These are phyloP conservation scores for Oenanthe javanica DNA, from an alignment of 140 eudicot species.

Conservation along the genomic window DNA sequence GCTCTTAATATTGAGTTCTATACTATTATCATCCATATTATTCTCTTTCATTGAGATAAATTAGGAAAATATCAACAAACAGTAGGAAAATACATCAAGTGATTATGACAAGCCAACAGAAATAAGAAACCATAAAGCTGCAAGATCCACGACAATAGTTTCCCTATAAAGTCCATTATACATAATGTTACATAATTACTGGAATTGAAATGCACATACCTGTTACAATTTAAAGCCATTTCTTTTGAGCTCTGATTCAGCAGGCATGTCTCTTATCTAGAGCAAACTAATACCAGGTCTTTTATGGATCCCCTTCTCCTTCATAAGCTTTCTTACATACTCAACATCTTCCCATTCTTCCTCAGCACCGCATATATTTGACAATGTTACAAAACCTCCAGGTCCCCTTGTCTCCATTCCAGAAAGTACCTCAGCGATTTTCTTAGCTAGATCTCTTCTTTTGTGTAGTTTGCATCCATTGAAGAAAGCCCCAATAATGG, in stretches of 20 bases:
- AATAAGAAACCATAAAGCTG: background rate
- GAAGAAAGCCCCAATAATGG: slow-evolving; percentile 65
- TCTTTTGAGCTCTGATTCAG: background rate
- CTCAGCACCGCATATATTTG: slow-evolving; percentile 59
- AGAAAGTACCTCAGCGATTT: slow-evolving; percentile 23
- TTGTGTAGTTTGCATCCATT: slow-evolving; percentile 64
- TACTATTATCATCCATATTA: background rate
- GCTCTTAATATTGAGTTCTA: background rate
- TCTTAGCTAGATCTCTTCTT: slow-evolving; percentile 62
- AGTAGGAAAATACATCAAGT: background rate
- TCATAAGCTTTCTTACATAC: slow-evolving; percentile 55
- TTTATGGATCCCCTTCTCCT: slow-evolving; percentile 41
- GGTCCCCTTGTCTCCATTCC: slow-evolving; percentile 33
- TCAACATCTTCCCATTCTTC: slow-evolving; percentile 66
- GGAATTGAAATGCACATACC: background rate
- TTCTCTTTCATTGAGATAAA: background rate
- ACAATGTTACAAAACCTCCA: slow-evolving; percentile 53
- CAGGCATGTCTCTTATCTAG: background rate
- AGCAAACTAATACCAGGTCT: slow-evolving; percentile 51
- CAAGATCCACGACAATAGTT: background rate
- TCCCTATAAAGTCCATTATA: background rate
- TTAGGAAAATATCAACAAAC: background rate
- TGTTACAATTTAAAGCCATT: background rate
- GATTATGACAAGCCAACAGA: background rate
- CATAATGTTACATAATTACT: background rate